Evolutionary conservation across 805 yeast species (phyloP).

Genomic region (Danielozyma ontarioensis): DNA sequence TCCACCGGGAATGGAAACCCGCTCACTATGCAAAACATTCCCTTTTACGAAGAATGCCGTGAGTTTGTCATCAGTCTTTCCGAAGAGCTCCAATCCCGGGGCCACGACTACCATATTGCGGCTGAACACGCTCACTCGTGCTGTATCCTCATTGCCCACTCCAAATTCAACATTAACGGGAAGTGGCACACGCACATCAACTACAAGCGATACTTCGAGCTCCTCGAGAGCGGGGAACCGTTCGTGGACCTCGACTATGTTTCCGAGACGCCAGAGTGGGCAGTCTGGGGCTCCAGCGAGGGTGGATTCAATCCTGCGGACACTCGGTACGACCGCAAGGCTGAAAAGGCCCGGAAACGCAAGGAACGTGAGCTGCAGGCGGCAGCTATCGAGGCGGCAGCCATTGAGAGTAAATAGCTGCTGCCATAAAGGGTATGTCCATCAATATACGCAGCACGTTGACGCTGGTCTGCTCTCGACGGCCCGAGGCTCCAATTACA

Average conservation of each 20-base stretch:
- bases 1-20: constrained; percentile 81
- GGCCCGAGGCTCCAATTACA: too few species aligned
- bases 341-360: constrained; percentile 49
- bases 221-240: constrained; percentile 57
- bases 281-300: constrained; percentile 76
- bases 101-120: constrained; percentile 73
- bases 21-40: constrained; percentile 91
- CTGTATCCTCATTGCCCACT: constrained; percentile 79
- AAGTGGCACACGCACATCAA: constrained; percentile 89
- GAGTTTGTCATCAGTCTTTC: constrained; percentile 63
- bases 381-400: too few species aligned
- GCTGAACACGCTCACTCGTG: constrained; percentile 96
- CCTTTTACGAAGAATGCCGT: constrained; percentile 87
- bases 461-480: too few species aligned
- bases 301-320: constrained; percentile 92
- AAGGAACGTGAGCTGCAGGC: constrained; percentile 30
- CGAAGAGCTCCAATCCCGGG: constrained; percentile 58
- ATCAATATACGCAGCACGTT: too few species aligned
- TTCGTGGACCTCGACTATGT: constrained; percentile 80
- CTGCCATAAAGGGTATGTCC: too few species aligned
- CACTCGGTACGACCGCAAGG: constrained; percentile 59
- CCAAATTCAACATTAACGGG: constrained; percentile 61
- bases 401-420: too few species aligned
- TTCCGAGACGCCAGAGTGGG: constrained; percentile 84
- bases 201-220: constrained; percentile 67